Base-by-base conservation (phyloP, 129 eudicot species). In the Flaveria ramosissima region DNA sequence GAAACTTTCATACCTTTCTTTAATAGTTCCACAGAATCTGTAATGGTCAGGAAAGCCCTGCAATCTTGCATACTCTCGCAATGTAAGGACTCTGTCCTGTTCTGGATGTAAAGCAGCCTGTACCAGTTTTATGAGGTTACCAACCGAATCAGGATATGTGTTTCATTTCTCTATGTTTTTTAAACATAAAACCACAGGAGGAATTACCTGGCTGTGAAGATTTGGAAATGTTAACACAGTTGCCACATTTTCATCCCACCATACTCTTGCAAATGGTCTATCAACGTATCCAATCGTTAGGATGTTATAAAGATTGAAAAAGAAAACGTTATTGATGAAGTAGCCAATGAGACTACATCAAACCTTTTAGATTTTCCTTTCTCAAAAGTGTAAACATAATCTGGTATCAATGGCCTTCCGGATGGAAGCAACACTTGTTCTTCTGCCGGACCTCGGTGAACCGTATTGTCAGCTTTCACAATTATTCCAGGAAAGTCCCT, bases 181-280 rank as follows among this genome's bases (percentile, higher is more conserved):
- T 57, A 11, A 21, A 73, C 14, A 45, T 6, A 51, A 75, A 75
- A 70, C 39, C 14, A 75, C 15, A 65, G 47, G 19, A 17, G 21
- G 50, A 76, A 14, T 4, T 77, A 90, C 96, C 90, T 82, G 89
- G 78, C 51, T 80, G 74, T 86, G 88, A 73, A 67, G 60, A 73
- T 77, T 77, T 26, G 97, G 97, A 71, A 78, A 84, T 14, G 96
- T 88, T 45, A 91, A 85, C 6, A 93, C 83, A 59, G 98, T 93
- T 48, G 90, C 73, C 72, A 91, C 88, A 4, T 89, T 93, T 85
- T 93, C 98, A 82, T 93, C 98, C 98, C 98, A 93, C 98, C 98
- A 91, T 55, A 93, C 57, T 74, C 98, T 85, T 68, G 84, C 93
- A 75, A 89, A 91, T 56, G 98, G 98, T 86, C 96, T 90, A 73